phyloP scores from a whole-genome alignment of 495 filamentous ascomycete species.

The Penicillium cosmopolitanum region DNA sequence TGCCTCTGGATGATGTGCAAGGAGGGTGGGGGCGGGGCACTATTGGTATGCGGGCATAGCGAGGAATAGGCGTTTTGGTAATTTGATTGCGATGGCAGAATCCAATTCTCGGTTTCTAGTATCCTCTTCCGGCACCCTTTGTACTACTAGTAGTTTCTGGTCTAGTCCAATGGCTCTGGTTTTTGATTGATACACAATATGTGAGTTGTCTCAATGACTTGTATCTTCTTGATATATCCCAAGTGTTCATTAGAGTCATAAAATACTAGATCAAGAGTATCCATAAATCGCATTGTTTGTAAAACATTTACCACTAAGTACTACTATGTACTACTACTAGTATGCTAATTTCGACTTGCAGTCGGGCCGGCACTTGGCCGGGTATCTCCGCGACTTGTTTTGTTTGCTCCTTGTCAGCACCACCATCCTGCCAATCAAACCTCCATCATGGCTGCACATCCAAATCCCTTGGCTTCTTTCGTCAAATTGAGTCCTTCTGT shows the following conservation, averaged over 20 bases:
- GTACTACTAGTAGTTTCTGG: too few relatives aligned
- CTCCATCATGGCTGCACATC: constrained; percentile 10
- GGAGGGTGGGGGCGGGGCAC: constrained; percentile 2
- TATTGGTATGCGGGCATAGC: constrained; percentile 33
- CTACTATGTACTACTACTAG: not conserved
- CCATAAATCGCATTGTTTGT: too few relatives aligned
- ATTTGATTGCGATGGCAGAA: constrained; percentile 4
- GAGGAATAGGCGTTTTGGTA: constrained; percentile 32
- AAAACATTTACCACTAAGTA: not conserved
- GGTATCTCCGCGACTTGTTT: not conserved
- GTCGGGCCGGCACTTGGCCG: not conserved
- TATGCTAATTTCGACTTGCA: not conserved
- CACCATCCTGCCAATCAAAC: not conserved
- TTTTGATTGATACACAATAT: too few relatives aligned
- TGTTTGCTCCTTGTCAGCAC: not conserved
- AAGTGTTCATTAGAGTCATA: too few relatives aligned
- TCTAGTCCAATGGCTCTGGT: too few relatives aligned
- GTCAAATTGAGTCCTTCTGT: constrained; percentile 37
- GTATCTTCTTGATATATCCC: too few relatives aligned
- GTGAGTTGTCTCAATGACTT: too few relatives aligned
- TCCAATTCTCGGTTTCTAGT: not conserved
- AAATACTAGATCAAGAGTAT: too few relatives aligned
- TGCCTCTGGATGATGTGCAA: constrained; percentile 18
- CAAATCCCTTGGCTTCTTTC: constrained; percentile 26
- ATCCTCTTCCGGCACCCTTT: not conserved